Evolutionary conservation across 805 yeast species (phyloP), one percentile per base, ranked within the genome.

Genomic region (Sugiyamaella qingdaonensis): DNA sequence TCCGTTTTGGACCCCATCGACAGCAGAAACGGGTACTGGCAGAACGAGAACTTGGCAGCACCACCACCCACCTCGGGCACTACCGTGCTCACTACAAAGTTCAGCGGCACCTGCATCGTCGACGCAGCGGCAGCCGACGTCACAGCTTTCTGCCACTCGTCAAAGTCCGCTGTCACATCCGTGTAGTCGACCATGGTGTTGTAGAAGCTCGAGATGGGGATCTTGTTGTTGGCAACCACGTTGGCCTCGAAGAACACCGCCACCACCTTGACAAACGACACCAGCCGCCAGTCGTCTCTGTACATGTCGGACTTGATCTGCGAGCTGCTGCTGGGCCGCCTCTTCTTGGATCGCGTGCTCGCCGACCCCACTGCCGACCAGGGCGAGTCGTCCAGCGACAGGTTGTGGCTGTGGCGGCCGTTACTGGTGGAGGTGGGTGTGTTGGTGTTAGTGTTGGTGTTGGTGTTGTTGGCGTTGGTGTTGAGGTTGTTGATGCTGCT

Each of bases 1-100:
- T 85, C 75, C 1, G 90, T 85, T 66, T 92, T 92, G 0, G 89
- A 78, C 0, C 95, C 97, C 54, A 92, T 68, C 0, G 95, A 83
- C 21, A 92, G 70, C 49, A 89, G 70, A 64, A 87, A 90, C 1
- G 97, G 97, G 59, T 77, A 90, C 58, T 86, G 86, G 65, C 98
- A 91, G 56, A 92, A 82, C 0, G 82, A 77, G 67, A 79, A 80
- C 63, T 58, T 61, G 11, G 68, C 24, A 4, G 18, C 21, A 4
- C 3, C 2, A 37, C 11, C 53, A 37, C n/a, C 29, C 46, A 27
- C 32, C 31, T 7, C 18, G 18, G 36, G 36, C 14, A 27, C 24
- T 16, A 49, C 19, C 36, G 18, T 41, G 57, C 48, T 67, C 41
- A 16, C 19, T 5, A 14, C 43, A 16, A 39, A 14, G 21, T 39